Evolutionary conservation across 2,329 filamentous ascomycete genomes (phyloP), one percentile per base, ranked within the genome.

Genomic region (Ilyonectria robusta): DNA sequence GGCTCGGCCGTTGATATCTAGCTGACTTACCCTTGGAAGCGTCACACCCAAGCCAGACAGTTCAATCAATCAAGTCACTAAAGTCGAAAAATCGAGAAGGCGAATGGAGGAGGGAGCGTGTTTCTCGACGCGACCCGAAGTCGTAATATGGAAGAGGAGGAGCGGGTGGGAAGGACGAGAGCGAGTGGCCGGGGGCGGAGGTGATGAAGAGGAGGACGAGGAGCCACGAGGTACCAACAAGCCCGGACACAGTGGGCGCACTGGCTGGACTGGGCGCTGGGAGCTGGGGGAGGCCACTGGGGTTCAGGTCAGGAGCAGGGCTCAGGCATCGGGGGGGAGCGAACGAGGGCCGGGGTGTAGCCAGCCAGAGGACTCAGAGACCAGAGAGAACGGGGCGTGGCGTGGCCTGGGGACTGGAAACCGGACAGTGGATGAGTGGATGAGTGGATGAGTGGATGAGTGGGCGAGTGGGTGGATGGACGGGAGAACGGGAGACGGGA

Each of bases 171-270:
- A 70, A 63, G 58, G 67, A 57, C 35, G 51, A 59, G 60, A 68
- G 65, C 44, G 59, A 59, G 48, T 53, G 61, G 70, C 67, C 64
- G 67, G 72, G 72, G 72, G 69, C 54, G 67, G 67, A 75, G 64
- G 71, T 72, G 71, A 75, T 73, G 72, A 75, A 75, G 71, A 75
- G 68, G 71, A 57, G 48, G 15, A 44, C 33, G 26, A 56, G 50
- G 40, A 51, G 26, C 23, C 47, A 46, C 50, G 33, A 67, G 65
- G 65, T 66, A 66, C 64, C 59, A 33, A 40, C 46, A 23, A 47
- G 56, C 56, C 51, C 15, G 26, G 46, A 33, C 53, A 61, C 63
- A 66, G 63, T 66, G 53, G 46, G 35, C 37, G 56, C 51, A 65
- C 58, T 60, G 47, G 56, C 26, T 46, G 55, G 55, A n/a, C 47